Conservation (phyloP, 352 stramenopile genomes). For the Globisporangium okanoganense region DNA sequence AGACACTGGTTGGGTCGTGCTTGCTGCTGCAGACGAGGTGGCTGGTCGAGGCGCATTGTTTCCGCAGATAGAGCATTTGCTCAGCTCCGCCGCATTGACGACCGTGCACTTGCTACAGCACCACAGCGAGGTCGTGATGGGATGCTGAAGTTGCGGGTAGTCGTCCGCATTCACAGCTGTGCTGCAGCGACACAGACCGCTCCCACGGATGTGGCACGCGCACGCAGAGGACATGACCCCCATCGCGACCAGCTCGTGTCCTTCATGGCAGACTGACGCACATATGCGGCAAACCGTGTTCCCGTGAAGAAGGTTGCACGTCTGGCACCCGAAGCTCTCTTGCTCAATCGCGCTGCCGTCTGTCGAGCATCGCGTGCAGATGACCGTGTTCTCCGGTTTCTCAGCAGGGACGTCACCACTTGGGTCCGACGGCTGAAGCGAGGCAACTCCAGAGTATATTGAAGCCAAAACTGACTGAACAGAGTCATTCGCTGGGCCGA, state of each 20-base stretch:
- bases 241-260: constrained; percentile 77
- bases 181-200: constrained; percentile 49
- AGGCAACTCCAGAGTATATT: constrained; percentile 35
- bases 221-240: constrained; percentile 66
- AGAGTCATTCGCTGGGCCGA: constrained; percentile 11
- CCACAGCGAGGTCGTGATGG: constrained; percentile 54
- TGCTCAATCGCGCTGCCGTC: constrained; percentile 82
- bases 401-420: constrained; percentile 14
- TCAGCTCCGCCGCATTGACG: constrained; percentile 54
- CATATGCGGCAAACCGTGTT: constrained; percentile 63
- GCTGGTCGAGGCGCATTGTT: constrained; percentile 26
- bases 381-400: constrained; percentile 20
- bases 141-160: constrained; percentile 28
- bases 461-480: constrained; percentile 23
- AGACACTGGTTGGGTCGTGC: constrained; percentile 22
- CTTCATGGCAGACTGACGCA: constrained; percentile 73
- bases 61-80: constrained; percentile 65
- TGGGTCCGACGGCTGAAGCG: constrained; percentile 9
- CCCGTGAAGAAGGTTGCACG: constrained; percentile 69
- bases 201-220: constrained; percentile 56
- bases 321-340: constrained; percentile 78
- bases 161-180: constrained; percentile 33
- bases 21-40: constrained; percentile 15
- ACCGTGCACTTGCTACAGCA: constrained; percentile 82
- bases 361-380: constrained; percentile 64